phyloP scores from a whole-genome alignment of 2,329 filamentous ascomycete species.

The Biscogniauxia marginata region DNA sequence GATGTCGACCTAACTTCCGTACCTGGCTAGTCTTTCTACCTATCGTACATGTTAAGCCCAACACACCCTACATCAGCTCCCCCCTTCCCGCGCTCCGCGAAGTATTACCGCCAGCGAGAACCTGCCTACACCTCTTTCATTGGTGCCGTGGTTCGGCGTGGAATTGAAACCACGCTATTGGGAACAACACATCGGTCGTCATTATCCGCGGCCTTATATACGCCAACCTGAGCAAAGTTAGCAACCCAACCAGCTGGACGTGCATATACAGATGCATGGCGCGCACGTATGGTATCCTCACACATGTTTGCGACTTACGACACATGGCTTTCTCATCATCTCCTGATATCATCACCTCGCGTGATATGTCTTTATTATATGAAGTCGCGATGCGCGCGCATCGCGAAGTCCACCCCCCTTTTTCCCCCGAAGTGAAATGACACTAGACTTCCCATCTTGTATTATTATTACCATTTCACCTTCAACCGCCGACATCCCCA shows the following conservation, averaged over 20 bases:
- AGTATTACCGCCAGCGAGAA: not conserved
- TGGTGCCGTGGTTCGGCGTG: not conserved
- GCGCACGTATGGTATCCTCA: not conserved
- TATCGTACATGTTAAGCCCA: not conserved
- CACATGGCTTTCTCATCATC: not conserved
- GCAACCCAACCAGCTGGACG: not conserved
- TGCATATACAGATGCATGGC: not conserved
- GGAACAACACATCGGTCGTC: not conserved
- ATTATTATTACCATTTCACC: not conserved
- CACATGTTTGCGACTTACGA: not conserved
- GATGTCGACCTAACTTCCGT: too few species aligned
- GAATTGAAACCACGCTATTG: not conserved
- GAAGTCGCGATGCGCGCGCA: not conserved
- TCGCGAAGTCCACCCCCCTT: not conserved
- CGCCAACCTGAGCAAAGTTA: not conserved
- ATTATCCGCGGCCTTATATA: not conserved
- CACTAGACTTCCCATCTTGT: not conserved
- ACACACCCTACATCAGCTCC: not conserved
- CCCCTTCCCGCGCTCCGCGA: not conserved
- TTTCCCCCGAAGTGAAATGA: not conserved
- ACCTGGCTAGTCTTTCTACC: not conserved
- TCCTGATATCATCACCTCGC: not conserved
- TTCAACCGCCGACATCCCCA: not conserved
- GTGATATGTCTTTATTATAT: not conserved
- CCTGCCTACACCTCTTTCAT: not conserved